A percentile compares a stretch with the other conserved stretches of the same genome.
phyloP scores from a whole-genome alignment of 192 early-diverging fungal species.

The Backusella parvicylindrica region DNA sequence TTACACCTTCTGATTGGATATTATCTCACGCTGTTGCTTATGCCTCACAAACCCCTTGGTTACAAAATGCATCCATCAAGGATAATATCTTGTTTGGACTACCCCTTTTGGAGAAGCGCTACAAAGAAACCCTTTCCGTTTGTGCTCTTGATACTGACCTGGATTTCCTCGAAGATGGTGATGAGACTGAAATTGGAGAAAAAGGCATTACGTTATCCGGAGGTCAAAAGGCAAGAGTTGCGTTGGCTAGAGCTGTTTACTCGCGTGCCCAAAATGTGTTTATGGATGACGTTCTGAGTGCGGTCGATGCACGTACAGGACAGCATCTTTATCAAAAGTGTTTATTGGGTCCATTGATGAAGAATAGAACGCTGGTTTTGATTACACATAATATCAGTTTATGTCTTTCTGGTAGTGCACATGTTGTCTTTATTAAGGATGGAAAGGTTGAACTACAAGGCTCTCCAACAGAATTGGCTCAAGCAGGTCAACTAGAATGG shows the following conservation, averaged over 20 bases:
- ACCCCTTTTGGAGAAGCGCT: conserved; percentile 18
- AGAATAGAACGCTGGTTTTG: conserved; percentile 74
- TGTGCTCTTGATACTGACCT: conserved; percentile 82
- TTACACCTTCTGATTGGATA: conserved; percentile 22
- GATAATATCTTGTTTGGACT: conserved; percentile 65
- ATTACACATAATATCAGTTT: conserved; percentile 78
- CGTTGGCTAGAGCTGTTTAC: conserved; percentile 87
- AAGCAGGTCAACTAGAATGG: conserved; percentile 15
- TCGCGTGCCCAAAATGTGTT: conserved; percentile 58
- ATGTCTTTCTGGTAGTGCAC: conserved; percentile 50
- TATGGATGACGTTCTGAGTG: conserved; percentile 86
- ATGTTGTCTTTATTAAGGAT: conserved; percentile 46
- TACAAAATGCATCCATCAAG: conserved; percentile 70
- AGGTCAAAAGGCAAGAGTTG: conserved; percentile 85
- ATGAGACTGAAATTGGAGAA: conserved; percentile 78
- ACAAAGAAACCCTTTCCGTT: conserved; percentile 36
- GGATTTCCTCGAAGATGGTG: conserved; percentile 74
- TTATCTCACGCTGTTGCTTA: conserved; percentile 61
- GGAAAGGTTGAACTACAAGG: conserved; percentile 39
- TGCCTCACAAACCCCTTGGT: conserved; percentile 63
- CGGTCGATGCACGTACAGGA: conserved; percentile 84
- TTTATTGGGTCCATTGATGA: conserved; percentile 68
- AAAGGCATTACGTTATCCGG: conserved; percentile 84
- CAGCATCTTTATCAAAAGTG: conserved; percentile 75
- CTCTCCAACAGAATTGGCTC: not conserved